phyloP scores from a whole-genome alignment of 2,329 filamentous ascomycete species.

The Sarocladium kiliense region DNA sequence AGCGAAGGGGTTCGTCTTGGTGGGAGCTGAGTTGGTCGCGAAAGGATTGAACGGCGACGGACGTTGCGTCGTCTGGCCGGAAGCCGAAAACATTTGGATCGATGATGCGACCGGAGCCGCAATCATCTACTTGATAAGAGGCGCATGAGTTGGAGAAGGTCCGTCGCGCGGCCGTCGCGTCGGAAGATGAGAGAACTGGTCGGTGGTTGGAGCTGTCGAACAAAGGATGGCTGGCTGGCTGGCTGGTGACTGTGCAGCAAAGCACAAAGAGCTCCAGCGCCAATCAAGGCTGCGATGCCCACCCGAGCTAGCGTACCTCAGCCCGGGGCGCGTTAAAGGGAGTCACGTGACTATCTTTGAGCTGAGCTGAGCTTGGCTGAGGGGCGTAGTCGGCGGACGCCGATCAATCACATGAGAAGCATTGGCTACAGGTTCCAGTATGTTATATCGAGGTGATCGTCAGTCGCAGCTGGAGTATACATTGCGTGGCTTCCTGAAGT shows the following conservation, averaged over 20 bases:
- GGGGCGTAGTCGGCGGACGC: too few species aligned
- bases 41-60: slow-evolving; percentile 31
- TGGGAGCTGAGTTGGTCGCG: slow-evolving; percentile 19
- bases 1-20: slow-evolving; percentile 23
- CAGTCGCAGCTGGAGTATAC: too few species aligned
- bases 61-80: slow-evolving; percentile 29
- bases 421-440: too few species aligned
- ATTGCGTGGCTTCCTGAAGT: too few species aligned
- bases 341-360: background rate
- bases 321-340: background rate
- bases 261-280: slow-evolving; percentile 5
- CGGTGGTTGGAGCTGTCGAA: background rate
- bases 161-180: background rate
- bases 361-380: too few species aligned
- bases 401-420: too few species aligned
- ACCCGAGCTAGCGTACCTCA: background rate
- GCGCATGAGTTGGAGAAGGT: slow-evolving; percentile 4
- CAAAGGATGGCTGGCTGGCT: background rate
- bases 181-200: background rate
- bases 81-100: slow-evolving; percentile 32
- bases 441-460: too few species aligned
- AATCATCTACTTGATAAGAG: slow-evolving; percentile 23
- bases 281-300: background rate
- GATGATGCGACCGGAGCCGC: slow-evolving; percentile 37
- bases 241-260: background rate